phyloP scores from a whole-genome alignment of 805 yeast species.

The Candida khao-thaluensis region DNA sequence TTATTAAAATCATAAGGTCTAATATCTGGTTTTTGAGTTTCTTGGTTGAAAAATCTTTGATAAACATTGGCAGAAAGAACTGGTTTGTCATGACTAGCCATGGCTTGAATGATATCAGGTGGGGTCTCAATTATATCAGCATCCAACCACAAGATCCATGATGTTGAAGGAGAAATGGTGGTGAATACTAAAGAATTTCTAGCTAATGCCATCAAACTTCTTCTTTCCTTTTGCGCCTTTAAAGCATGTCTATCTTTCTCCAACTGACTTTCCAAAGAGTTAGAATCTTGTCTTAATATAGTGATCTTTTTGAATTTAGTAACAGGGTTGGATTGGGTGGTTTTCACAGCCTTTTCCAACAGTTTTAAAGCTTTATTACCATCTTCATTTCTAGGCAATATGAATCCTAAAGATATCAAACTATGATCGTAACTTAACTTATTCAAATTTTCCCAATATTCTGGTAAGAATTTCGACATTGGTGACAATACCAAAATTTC shows the following conservation, averaged over 20 bases:
- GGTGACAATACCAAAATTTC: conserved; percentile 87
- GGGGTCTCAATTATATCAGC: conserved; percentile 93
- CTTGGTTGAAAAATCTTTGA: conserved; percentile 71
- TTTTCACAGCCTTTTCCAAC: conserved; percentile 74
- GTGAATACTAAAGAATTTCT: conserved; percentile 89
- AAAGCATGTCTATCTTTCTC: conserved; percentile 93
- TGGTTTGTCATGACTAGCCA: conserved; percentile 81
- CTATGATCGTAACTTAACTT: conserved; percentile 79
- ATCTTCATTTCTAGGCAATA: conserved; percentile 75
- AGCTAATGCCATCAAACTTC: conserved; percentile 90
- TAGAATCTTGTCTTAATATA: conserved; percentile 86
- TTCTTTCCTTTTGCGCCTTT: conserved; percentile 80
- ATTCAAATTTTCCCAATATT: conserved; percentile 84
- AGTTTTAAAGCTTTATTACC: conserved; percentile 77
- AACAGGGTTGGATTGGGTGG: conserved; percentile 58
- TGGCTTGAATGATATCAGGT: conserved; percentile 75
- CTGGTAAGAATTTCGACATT: conserved; percentile 78
- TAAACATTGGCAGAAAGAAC: conserved; percentile 90
- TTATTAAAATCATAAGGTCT: conserved; percentile 95
- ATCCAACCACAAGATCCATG: conserved; percentile 97
- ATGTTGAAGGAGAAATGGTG: conserved; percentile 81
- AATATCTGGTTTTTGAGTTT: conserved; percentile 51
- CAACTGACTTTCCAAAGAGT: conserved; percentile 65
- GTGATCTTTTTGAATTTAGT: conserved; percentile 79
- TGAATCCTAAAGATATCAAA: conserved; percentile 84